phyloP scores from a whole-genome alignment of 2,329 filamentous ascomycete species.

The Sporothrix pallida region DNA sequence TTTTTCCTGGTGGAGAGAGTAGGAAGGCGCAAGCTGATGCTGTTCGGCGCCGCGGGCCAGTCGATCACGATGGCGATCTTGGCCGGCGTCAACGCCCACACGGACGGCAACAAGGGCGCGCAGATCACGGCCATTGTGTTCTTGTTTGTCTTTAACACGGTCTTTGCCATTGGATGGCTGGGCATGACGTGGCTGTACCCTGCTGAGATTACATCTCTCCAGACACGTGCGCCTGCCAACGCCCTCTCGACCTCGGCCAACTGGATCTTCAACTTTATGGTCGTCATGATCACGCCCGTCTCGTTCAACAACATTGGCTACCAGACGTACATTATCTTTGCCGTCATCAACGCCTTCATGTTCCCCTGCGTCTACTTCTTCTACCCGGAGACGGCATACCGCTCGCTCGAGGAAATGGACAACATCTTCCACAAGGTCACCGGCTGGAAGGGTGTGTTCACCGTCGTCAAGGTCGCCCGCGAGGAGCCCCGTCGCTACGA shows the following conservation, averaged over 20 bases:
- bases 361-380: slow-evolving; percentile 59
- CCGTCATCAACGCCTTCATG: slow-evolving; percentile 59
- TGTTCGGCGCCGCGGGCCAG: slow-evolving; percentile 62
- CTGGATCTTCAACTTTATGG: slow-evolving; percentile 54
- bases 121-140: slow-evolving; percentile 43
- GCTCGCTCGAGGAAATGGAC: slow-evolving; percentile 72
- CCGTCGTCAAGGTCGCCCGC: slow-evolving; percentile 50
- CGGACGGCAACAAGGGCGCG: slow-evolving; percentile 46
- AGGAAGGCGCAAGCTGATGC: slow-evolving; percentile 39
- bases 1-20: slow-evolving; percentile 39
- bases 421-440: slow-evolving; percentile 62
- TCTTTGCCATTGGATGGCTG: slow-evolving; percentile 60
- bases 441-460: slow-evolving; percentile 50
- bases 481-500: slow-evolving; percentile 63
- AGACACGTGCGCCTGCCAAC: slow-evolving; percentile 62
- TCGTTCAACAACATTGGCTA: slow-evolving; percentile 60
- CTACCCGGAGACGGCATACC: slow-evolving; percentile 60
- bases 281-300: slow-evolving; percentile 68
- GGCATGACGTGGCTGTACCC: slow-evolving; percentile 65
- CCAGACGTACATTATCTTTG: slow-evolving; percentile 62
- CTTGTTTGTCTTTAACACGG: slow-evolving; percentile 59
- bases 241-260: slow-evolving; percentile 57
- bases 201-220: slow-evolving; percentile 60
- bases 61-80: slow-evolving; percentile 60
- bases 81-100: slow-evolving; percentile 48